These are phyloP conservation scores for Cercis canadensis DNA, from an alignment of 306 rosid species.

Conservation along the genomic window DNA sequence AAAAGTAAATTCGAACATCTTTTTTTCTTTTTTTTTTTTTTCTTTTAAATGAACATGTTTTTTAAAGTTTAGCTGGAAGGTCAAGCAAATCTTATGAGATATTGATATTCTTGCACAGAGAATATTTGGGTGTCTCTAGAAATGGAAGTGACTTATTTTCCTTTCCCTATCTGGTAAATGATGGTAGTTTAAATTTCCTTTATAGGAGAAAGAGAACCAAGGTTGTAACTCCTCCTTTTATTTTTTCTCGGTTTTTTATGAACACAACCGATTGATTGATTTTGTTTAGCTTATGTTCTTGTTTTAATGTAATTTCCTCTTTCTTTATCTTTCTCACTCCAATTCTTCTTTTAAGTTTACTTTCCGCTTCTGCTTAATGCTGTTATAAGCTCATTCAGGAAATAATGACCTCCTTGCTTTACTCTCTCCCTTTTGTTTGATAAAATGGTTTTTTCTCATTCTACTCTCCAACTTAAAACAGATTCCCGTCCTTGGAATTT, in stretches of 20 bases:
- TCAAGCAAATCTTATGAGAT: slow-evolving; percentile 7
- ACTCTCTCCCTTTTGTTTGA: too few species aligned
- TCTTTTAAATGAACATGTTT: background rate
- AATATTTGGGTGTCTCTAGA: background rate
- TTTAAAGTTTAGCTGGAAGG: background rate
- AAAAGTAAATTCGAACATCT: background rate
- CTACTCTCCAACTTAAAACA: too few species aligned
- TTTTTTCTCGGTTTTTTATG: too few species aligned
- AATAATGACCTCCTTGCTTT: background rate
- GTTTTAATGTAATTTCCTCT: background rate
- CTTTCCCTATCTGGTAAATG: too few species aligned
- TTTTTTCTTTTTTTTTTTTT: background rate
- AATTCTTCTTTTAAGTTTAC: background rate
- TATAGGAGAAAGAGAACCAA: background rate
- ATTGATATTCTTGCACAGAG: background rate
- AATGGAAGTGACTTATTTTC: too few species aligned
- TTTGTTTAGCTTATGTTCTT: background rate
- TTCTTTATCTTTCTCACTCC: background rate
- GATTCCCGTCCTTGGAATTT: too few species aligned
- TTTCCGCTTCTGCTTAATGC: background rate
- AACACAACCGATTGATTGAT: background rate
- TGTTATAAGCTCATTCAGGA: background rate
- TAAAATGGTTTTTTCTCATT: too few species aligned
- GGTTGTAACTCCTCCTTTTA: background rate
- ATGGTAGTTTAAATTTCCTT: background rate